These are phyloP conservation scores for Xerocomellus dryophilus DNA, from an alignment of 768 basidiomycete species.

Conservation along the genomic window DNA sequence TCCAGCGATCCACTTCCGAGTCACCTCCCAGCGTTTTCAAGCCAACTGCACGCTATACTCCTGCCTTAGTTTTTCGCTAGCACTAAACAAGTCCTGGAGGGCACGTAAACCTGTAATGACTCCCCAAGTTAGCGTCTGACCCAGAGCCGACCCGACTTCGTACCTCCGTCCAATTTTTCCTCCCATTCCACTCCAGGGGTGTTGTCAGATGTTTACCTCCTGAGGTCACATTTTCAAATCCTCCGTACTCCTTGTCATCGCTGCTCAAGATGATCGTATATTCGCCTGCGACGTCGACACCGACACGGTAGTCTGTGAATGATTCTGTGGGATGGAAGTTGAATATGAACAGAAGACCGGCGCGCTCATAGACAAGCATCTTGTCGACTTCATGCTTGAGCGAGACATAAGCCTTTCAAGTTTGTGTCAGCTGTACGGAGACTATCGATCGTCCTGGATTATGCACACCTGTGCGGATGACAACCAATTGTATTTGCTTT, in stretches of 20 bases:
- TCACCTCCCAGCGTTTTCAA: too few relatives aligned
- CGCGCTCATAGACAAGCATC: slow-evolving; percentile 90
- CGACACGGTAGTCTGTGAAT: slow-evolving; percentile 91
- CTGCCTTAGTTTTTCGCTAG: slow-evolving; percentile 19
- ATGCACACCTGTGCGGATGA: slow-evolving; percentile 64
- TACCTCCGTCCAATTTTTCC: slow-evolving; percentile 88
- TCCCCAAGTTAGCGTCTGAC: background rate
- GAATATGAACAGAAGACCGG: slow-evolving; percentile 91
- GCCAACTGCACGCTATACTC: too few relatives aligned
- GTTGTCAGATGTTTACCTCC: slow-evolving; percentile 74
- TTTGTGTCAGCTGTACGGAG: slow-evolving; percentile 5
- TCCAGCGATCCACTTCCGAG: background rate
- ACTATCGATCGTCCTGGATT: background rate
- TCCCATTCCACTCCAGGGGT: slow-evolving; percentile 86
- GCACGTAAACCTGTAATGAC: slow-evolving; percentile 27
- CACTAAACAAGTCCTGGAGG: slow-evolving; percentile 33
- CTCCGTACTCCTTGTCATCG: slow-evolving; percentile 87
- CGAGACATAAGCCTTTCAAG: slow-evolving; percentile 77
- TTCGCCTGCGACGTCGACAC: slow-evolving; percentile 80
- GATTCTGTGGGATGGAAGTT: slow-evolving; percentile 94
- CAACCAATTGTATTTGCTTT: slow-evolving; percentile 83
- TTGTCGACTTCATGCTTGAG: slow-evolving; percentile 94
- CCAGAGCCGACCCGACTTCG: slow-evolving; percentile 16
- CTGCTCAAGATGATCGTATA: slow-evolving; percentile 78
- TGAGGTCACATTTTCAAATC: slow-evolving; percentile 75